phyloP scores from a whole-genome alignment of 1,284 basidiomycete species.

The Ganoderma resinaceum region DNA sequence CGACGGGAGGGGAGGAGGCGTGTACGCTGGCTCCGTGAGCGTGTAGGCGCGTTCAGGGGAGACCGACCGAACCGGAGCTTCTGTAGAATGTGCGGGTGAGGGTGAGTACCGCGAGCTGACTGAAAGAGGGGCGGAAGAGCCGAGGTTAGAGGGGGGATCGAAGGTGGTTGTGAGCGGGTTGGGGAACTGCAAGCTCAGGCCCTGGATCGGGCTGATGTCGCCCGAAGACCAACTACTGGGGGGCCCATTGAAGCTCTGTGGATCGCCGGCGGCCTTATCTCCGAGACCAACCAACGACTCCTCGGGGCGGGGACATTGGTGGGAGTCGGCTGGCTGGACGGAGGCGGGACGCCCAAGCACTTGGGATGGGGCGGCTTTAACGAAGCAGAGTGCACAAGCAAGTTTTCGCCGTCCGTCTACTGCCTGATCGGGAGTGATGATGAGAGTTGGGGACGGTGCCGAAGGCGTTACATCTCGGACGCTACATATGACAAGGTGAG shows the following conservation, averaged over 20 bases:
- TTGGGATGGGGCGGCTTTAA: constrained; percentile 8
- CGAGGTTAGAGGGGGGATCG: background rate
- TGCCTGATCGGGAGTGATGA: background rate
- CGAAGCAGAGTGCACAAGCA: constrained; percentile 3
- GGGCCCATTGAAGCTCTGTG: background rate
- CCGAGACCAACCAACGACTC: background rate
- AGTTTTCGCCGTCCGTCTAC: background rate
- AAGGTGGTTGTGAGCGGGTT: background rate
- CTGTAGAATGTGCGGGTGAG: background rate
- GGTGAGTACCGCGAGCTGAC: background rate
- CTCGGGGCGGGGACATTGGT: background rate
- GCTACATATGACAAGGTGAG: background rate
- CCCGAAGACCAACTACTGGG: background rate
- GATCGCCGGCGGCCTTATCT: background rate
- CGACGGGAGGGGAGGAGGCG: background rate
- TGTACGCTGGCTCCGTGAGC: background rate
- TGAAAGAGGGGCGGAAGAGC: background rate
- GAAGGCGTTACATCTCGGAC: background rate
- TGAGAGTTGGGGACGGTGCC: constrained; percentile 2
- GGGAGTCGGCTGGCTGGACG: background rate
- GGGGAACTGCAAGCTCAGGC: background rate
- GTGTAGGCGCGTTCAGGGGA: too few relatives aligned
- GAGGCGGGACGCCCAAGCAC: constrained; percentile 5
- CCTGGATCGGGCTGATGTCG: background rate
- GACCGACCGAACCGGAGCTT: background rate